These are phyloP conservation scores for Daphne laureola DNA, from an alignment of 441 rosid species.

Conservation along the genomic window DNA sequence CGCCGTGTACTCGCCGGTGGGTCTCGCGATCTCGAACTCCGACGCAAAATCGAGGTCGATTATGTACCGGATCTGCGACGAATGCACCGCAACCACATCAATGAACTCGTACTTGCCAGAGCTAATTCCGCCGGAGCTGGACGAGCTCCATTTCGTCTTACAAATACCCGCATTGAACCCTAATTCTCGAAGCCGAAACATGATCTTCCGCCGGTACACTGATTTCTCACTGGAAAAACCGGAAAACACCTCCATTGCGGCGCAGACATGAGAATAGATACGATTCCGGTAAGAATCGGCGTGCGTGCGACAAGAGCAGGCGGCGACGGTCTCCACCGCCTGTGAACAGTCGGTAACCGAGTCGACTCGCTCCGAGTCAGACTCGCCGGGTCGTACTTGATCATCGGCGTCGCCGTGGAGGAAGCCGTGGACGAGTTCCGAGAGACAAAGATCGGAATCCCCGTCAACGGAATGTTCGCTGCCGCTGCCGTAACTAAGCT, in stretches of 20 bases:
- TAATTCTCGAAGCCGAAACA: constrained; percentile 37
- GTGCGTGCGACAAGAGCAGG: constrained; percentile 4
- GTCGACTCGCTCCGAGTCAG: constrained; percentile 35
- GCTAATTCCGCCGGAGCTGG: constrained; percentile 39
- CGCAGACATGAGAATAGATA: constrained; percentile 32
- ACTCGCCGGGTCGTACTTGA: constrained; percentile 18
- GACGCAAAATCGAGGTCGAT: constrained; percentile 64
- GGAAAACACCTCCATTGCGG: constrained; percentile 37
- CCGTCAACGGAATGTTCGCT: constrained; percentile 59
- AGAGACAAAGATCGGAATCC: constrained; percentile 49
- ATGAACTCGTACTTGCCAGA: constrained; percentile 75
- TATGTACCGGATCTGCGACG: constrained; percentile 37
- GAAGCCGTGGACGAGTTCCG: constrained; percentile 72
- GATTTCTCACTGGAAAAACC: constrained; percentile 24
- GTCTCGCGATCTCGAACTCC: constrained; percentile 74
- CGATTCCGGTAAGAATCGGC: constrained; percentile 36
- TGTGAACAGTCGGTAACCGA: constrained; percentile 21
- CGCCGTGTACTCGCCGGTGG: constrained; percentile 43
- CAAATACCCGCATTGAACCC: constrained; percentile 80
- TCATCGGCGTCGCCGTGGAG: constrained; percentile 34
- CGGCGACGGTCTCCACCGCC: constrained; percentile 21
- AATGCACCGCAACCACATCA: constrained; percentile 49
- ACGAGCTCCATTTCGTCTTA: constrained; percentile 58
- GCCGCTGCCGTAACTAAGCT: constrained; percentile 51
- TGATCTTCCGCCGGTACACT: constrained; percentile 42